Evolutionary conservation across 805 yeast genomes (phyloP), one percentile per base, ranked within the genome.

Genomic region (Metschnikowia similis): DNA sequence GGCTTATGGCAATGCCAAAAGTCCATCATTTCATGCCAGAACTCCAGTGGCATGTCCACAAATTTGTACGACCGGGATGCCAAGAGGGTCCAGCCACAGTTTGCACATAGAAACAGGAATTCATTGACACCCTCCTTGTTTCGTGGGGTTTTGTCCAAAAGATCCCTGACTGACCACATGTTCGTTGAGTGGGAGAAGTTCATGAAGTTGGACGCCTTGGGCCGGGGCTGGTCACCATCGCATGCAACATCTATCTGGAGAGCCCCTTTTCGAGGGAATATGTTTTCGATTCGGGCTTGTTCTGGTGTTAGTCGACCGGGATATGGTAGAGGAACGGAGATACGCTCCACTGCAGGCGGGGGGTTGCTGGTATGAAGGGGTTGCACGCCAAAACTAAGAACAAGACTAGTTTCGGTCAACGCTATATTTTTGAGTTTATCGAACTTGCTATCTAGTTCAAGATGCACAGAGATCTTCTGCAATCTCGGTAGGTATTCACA

Each of bases 1-100:
- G 95, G 95, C 59, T 85, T 86, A 62, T 92, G 97, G 63, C 99
- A 92, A 64, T 92, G 97, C 99, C 99, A 92, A 56, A 86, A 87
- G 50, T 92, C 98, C 96, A 92, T 86, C 78, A 94, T 71, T 63
- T 92, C 99, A 11, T 85, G 82, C 99, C 99, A 92, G 44, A 81
- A 72, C 61, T 90, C 97, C 1, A 96, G 86, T 0, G 99, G 99
- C 83, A 92, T 80, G 35, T 87, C 87, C 47, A 67, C 60, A 41
- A 82, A 67, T 11, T 61, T 65, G 3, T 73, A 61, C 0, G 62
- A 44, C 0, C 38, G n/a, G 0, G 79, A 70, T 45, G 66, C 61
- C 1, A 75, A 49, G 1, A 76, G 17, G 0, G 21, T 35, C 0
- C n/a, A 1, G 1, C 53, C 51, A 52, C 83, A 79, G 0, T 51